phyloP scores from a whole-genome alignment of 257 asterid species.

The Handroanthus guayacan region DNA sequence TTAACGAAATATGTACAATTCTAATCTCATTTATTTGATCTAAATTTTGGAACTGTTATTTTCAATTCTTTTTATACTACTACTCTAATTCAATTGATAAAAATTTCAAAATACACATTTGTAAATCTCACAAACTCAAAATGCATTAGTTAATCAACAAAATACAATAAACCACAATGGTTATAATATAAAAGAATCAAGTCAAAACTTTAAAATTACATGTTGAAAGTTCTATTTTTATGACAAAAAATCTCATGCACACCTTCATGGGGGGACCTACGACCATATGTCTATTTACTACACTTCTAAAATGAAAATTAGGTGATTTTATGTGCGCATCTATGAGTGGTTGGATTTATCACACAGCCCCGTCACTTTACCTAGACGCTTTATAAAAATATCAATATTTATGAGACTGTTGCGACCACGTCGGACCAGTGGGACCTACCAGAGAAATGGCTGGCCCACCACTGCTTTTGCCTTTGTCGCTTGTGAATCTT shows the following conservation, averaged over 20 bases:
- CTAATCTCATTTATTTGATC: no score
- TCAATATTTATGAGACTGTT: slow-evolving; percentile 37
- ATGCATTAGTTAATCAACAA: no score
- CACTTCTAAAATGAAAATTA: no score
- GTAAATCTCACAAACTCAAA: neutral
- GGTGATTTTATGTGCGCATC: no score
- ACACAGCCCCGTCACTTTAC: slow-evolving; percentile 43
- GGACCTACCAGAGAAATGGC: slow-evolving; percentile 40
- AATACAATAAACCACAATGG: neutral
- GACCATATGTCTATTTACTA: slow-evolving; percentile 12
- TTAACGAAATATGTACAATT: no score
- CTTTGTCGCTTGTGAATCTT: slow-evolving; percentile 52
- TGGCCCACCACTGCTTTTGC: slow-evolving; percentile 52
- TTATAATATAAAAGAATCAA: neutral
- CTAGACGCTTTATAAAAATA: slow-evolving; percentile 9
- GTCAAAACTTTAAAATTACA: neutral
- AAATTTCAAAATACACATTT: no score
- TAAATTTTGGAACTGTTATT: no score
- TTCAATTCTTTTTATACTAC: no score
- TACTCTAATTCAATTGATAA: no score
- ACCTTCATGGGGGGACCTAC: slow-evolving; percentile 25
- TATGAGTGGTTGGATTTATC: neutral
- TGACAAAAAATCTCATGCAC: neutral
- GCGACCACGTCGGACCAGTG: slow-evolving; percentile 42
- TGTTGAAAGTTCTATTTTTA: neutral